These are phyloP conservation scores for Abrus pulchellus DNA, from an alignment of 306 rosid species.

Conservation along the genomic window DNA sequence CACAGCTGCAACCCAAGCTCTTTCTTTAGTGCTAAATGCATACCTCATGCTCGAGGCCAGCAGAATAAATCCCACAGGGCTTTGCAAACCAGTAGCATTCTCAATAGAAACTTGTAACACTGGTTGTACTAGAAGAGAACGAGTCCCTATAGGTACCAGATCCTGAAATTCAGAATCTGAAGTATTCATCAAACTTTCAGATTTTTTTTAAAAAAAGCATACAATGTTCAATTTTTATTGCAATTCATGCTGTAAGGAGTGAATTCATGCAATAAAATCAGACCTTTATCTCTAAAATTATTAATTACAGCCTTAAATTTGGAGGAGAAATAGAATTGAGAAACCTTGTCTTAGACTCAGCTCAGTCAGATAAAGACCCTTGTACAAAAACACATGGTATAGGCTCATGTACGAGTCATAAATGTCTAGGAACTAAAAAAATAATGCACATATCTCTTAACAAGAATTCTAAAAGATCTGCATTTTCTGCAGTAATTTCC, in stretches of 20 bases:
- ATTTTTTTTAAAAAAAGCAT: conserved; percentile 41
- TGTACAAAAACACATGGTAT: conserved; percentile 18
- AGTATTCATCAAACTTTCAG: conserved; percentile 43
- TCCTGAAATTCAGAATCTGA: conserved; percentile 85
- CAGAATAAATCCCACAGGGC: conserved; percentile 68
- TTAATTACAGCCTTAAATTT: background rate
- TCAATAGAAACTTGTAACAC: conserved; percentile 52
- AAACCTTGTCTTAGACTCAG: conserved; percentile 5
- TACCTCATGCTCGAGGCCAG: conserved; percentile 74
- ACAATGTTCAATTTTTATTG: conserved; percentile 5
- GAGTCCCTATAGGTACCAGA: conserved; percentile 74
- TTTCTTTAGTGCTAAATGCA: conserved; percentile 80
- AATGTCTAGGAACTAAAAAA: background rate
- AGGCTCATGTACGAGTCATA: background rate
- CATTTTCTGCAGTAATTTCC: background rate
- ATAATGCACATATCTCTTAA: background rate
- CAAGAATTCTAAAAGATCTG: conserved; percentile 1
- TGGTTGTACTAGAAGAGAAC: conserved; percentile 82
- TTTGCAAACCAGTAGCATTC: conserved; percentile 50
- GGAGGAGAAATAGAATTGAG: conserved; percentile 11
- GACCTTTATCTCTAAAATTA: background rate
- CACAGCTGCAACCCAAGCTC: conserved; percentile 84
- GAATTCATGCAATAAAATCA: conserved; percentile 9
- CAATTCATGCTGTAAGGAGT: conserved; percentile 17
- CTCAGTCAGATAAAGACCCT: conserved; percentile 1